Evolutionary conservation across 345 rosid genomes (phyloP).

Genomic region (Cardamine resedifolia): DNA sequence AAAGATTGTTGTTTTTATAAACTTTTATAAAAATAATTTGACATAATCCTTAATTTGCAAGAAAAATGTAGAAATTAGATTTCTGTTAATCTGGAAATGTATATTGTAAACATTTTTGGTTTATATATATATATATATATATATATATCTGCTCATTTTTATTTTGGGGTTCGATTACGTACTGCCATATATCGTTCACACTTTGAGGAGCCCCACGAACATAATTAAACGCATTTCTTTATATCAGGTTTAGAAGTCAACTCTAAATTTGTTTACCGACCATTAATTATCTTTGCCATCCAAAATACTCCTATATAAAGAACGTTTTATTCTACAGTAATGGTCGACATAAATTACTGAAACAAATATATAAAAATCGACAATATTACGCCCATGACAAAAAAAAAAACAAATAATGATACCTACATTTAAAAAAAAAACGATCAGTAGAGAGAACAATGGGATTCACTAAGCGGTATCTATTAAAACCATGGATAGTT

Average conservation of each 20-base stretch:
- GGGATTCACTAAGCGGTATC: slow-evolving; percentile 34
- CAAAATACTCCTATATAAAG: neutral
- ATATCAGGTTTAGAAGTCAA: slow-evolving; percentile 25
- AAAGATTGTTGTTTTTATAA: neutral
- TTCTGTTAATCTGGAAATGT: neutral
- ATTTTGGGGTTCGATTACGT: neutral
- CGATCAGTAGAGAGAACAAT: slow-evolving; percentile 5
- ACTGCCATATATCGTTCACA: slow-evolving; percentile 8
- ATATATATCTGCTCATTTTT: neutral
- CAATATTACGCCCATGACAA: slow-evolving; percentile 4
- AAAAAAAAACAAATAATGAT: neutral
- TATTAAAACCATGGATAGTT: slow-evolving; percentile 20
- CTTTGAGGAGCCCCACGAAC: slow-evolving; percentile 2
- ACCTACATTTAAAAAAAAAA: neutral
- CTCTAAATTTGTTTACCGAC: slow-evolving; percentile 24
- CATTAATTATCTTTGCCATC: neutral
- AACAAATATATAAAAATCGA: neutral
- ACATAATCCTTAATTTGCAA: neutral
- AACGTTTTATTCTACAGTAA: neutral
- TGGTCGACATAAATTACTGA: slow-evolving; percentile 8
- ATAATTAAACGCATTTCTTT: slow-evolving; percentile 2
- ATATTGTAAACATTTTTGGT: neutral
- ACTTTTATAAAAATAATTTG: neutral
- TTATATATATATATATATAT: too few species aligned
- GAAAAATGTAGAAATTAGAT: neutral